phyloP scores from a whole-genome alignment of 1,284 basidiomycete genomes.

The Cutaneotrichosporon sp. region DNA sequence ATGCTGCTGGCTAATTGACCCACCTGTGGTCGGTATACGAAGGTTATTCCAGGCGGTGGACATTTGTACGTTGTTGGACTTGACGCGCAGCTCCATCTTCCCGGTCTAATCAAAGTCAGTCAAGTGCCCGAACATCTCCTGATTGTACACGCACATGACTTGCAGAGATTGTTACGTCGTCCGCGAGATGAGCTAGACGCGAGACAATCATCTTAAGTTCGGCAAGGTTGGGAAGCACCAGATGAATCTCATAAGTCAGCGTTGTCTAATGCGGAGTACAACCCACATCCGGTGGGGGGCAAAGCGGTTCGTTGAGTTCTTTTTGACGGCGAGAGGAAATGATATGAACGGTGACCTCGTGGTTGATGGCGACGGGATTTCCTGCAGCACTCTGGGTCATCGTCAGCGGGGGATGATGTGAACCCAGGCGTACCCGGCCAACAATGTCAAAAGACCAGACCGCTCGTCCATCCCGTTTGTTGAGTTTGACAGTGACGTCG shows the following conservation, averaged over 20 bases:
- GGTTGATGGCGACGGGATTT: slow-evolving; percentile 39
- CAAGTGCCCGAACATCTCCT: too few relatives aligned
- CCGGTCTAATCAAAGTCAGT: slow-evolving; percentile 33
- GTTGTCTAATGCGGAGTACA: not conserved
- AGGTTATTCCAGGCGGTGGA: slow-evolving; percentile 75
- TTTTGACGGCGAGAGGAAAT: slow-evolving; percentile 66
- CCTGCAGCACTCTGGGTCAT: slow-evolving; percentile 20
- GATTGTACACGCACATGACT: slow-evolving; percentile 27
- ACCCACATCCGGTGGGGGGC: slow-evolving; percentile 78
- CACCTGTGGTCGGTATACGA: slow-evolving; percentile 62
- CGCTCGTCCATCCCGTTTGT: slow-evolving; percentile 35
- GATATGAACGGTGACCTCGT: slow-evolving; percentile 55
- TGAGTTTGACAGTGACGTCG: slow-evolving; percentile 70
- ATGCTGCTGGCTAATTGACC: slow-evolving; percentile 24
- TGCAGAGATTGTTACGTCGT: slow-evolving; percentile 59
- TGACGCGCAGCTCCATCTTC: slow-evolving; percentile 56
- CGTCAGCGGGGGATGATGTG: not conserved
- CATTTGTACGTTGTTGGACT: slow-evolving; percentile 65
- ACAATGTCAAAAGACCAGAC: slow-evolving; percentile 44
- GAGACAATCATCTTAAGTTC: slow-evolving; percentile 76
- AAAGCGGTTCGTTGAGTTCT: slow-evolving; percentile 71
- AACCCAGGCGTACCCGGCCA: slow-evolving; percentile 24
- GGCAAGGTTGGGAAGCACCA: slow-evolving; percentile 68
- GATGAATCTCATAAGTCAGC: slow-evolving; percentile 59
- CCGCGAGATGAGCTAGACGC: slow-evolving; percentile 65